Evolutionary conservation across 495 filamentous ascomycete species (phyloP).

Genomic region (Melanomma pulvis-pyrius): DNA sequence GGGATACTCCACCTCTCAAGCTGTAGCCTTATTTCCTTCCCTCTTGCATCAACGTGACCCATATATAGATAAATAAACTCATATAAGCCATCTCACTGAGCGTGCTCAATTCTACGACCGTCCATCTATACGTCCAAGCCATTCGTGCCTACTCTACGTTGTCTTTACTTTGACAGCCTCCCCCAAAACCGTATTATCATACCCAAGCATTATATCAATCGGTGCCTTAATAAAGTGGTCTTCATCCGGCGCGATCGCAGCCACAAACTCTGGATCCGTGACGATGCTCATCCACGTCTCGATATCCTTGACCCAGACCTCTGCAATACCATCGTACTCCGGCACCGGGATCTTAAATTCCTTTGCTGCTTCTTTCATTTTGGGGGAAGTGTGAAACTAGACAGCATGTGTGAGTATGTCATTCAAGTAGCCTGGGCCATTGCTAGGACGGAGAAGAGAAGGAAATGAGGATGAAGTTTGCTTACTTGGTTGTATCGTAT

Average conservation of each 20-base stretch:
- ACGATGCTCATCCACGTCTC: constrained; percentile 35
- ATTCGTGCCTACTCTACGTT: too few species aligned
- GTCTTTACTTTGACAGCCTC: constrained; percentile 10
- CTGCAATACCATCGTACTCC: constrained; percentile 39
- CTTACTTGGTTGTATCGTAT: constrained; percentile 37
- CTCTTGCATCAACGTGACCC: too few species aligned
- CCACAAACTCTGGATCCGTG: constrained; percentile 28
- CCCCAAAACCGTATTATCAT: constrained; percentile 34
- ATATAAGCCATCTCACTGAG: too few species aligned
- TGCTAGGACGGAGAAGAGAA: neutral
- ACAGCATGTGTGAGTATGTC: neutral
- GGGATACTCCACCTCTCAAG: constrained; percentile 39
- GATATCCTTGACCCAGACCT: constrained; percentile 38
- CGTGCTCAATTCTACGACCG: too few species aligned
- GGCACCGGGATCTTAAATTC: constrained; percentile 31
- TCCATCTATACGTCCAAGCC: too few species aligned
- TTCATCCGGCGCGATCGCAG: constrained; percentile 32
- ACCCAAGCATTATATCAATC: constrained; percentile 33
- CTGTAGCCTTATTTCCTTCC: neutral
- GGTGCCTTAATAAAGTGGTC: constrained; percentile 32
- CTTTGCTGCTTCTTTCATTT: constrained; percentile 18
- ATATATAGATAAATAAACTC: too few species aligned
- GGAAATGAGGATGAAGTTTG: neutral
- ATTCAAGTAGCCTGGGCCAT: neutral
- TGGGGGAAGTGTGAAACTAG: constrained; percentile 33